Conservation (phyloP, 108 stramenopile genomes). For the Fistulifera pelliculosa region DNA sequence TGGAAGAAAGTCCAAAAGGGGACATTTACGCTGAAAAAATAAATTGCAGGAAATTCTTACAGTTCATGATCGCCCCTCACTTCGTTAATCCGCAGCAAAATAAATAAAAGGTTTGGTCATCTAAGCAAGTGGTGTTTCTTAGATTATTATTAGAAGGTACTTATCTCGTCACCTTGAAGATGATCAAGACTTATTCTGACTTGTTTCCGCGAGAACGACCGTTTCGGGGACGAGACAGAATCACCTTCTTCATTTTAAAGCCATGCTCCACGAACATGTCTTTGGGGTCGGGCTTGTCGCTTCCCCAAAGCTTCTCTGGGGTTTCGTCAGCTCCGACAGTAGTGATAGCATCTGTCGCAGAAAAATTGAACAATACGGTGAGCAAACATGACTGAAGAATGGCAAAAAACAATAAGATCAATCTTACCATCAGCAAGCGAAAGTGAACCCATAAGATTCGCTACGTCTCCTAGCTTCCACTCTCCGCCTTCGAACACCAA, state of each 20-base stretch:
- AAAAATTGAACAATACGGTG: not conserved
- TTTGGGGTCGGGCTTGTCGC: conserved; percentile 52
- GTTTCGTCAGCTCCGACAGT: conserved; percentile 47
- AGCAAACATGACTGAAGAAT: not conserved
- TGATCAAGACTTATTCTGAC: too few relatives aligned
- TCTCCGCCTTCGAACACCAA: conserved; percentile 33
- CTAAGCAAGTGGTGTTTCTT: too few relatives aligned
- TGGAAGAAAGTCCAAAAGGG: too few relatives aligned
- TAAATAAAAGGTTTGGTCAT: too few relatives aligned
- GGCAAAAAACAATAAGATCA: not conserved
- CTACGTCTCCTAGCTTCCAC: conserved; percentile 33
- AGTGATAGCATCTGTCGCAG: conserved; percentile 30
- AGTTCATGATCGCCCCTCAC: too few relatives aligned
- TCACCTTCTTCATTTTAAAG: conserved; percentile 65
- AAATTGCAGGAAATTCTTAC: too few relatives aligned
- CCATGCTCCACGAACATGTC: conserved; percentile 51
- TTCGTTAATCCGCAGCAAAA: too few relatives aligned
- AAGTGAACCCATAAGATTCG: conserved; percentile 20
- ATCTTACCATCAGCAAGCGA: conserved; percentile 53
- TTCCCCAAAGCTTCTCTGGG: conserved; percentile 61
- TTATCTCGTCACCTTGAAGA: too few relatives aligned
- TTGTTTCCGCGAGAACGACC: too few relatives aligned
- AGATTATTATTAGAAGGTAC: too few relatives aligned
- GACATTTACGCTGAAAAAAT: too few relatives aligned
- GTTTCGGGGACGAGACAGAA: conserved; percentile 32